These are phyloP conservation scores for Sphaerosporella brunnea DNA, from an alignment of 495 filamentous ascomycete genomes.

Conservation along the genomic window DNA sequence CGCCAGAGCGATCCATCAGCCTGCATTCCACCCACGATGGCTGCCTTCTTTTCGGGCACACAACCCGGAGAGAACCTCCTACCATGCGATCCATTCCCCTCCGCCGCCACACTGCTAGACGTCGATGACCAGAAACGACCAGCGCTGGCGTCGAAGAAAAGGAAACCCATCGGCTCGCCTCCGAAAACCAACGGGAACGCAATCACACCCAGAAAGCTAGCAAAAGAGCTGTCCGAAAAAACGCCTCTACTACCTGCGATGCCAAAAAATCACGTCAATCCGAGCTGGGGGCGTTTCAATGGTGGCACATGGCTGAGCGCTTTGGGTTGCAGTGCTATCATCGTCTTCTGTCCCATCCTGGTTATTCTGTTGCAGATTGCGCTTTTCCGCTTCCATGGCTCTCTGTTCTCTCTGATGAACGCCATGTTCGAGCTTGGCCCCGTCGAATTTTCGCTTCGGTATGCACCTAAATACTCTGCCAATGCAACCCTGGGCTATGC, in stretches of 20 bases:
- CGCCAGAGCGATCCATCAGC: not conserved
- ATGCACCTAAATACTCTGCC: conserved; percentile 14
- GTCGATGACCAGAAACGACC: not conserved
- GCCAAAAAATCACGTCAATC: conserved; percentile 16
- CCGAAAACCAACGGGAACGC: not conserved
- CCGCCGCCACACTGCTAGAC: not conserved
- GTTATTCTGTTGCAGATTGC: conserved; percentile 16
- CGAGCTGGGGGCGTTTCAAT: conserved; percentile 21
- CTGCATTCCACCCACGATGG: not conserved
- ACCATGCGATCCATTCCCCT: not conserved
- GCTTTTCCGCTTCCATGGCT: conserved; percentile 13
- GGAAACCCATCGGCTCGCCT: not conserved
- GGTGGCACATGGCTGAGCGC: conserved; percentile 19
- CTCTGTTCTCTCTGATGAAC: not conserved
- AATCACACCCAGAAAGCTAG: too few species aligned
- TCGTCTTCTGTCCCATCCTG: conserved; percentile 19
- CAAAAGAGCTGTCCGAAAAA: too few species aligned
- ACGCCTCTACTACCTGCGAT: not conserved
- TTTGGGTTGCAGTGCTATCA: conserved; percentile 18
- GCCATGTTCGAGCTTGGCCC: conserved; percentile 14
- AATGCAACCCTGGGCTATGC: conserved; percentile 23
- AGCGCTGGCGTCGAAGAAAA: too few species aligned
- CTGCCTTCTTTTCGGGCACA: not conserved
- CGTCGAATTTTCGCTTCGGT: conserved; percentile 9
- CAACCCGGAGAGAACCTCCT: not conserved